phyloP scores from a whole-genome alignment of 345 rosid genomes.

The Syzygium aqueum region DNA sequence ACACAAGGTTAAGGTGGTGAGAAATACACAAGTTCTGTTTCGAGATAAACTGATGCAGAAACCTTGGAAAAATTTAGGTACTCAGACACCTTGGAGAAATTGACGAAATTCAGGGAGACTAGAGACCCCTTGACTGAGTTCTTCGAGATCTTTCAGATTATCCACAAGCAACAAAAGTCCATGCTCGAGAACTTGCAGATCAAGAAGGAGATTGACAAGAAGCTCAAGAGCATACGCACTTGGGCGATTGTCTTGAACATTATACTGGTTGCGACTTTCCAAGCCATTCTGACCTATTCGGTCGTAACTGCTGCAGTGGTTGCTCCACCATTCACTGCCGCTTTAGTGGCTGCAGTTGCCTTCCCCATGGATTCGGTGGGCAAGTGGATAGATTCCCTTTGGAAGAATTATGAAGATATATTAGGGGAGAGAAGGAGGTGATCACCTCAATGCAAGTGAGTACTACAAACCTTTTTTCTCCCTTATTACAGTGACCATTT shows the following conservation, averaged over 20 bases:
- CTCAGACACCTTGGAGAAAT: background rate
- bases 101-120: background rate
- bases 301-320: background rate
- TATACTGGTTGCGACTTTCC: background rate
- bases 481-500: too few relatives aligned
- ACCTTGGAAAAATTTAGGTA: too few relatives aligned
- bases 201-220: background rate
- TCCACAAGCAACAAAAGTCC: background rate
- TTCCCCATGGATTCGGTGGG: background rate
- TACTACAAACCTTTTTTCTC: too few relatives aligned
- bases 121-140: background rate
- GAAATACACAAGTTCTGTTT: too few relatives aligned
- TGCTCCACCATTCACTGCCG: background rate
- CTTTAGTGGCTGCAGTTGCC: background rate
- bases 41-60: too few relatives aligned
- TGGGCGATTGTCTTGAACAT: background rate
- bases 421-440: too few relatives aligned
- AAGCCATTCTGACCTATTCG: background rate
- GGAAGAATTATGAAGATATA: too few relatives aligned
- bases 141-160: background rate
- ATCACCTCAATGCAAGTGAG: too few relatives aligned
- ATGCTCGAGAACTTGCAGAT: background rate
- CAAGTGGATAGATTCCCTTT: background rate
- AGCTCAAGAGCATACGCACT: background rate
- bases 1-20: too few relatives aligned